These are phyloP conservation scores for Quercus robur DNA, from an alignment of 306 rosid species.

Conservation along the genomic window DNA sequence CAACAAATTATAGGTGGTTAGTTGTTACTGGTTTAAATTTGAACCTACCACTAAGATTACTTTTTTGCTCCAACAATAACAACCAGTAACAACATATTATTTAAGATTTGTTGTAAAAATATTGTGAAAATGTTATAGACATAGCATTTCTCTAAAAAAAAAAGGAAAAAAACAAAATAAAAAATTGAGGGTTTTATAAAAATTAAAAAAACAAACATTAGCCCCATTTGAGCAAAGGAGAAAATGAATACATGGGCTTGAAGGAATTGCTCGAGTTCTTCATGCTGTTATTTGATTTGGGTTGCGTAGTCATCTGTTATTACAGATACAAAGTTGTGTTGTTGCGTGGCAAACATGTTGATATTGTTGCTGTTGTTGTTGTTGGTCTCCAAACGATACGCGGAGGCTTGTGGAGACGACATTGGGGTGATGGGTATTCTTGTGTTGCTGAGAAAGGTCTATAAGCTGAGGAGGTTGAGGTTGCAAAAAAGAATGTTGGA, in stretches of 20 bases:
- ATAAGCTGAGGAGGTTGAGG: constrained; percentile 60
- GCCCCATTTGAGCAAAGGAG: constrained; percentile 9
- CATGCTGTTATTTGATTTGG: too few species aligned
- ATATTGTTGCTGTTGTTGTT: constrained; percentile 6
- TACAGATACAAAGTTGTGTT: constrained; percentile 40
- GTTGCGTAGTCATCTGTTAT: not conserved
- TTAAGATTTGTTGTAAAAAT: too few species aligned
- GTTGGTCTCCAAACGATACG: constrained; percentile 56
- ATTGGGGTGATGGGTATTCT: constrained; percentile 48
- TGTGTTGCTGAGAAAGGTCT: constrained; percentile 79
- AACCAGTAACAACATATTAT: too few species aligned
- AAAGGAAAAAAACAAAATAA: too few species aligned
- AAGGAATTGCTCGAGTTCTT: constrained; percentile 35
- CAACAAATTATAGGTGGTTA: too few species aligned
- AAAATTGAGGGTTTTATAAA: not conserved
- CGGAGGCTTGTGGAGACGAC: constrained; percentile 82
- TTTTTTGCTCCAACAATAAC: too few species aligned
- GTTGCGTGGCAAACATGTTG: constrained; percentile 34
- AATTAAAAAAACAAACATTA: not conserved
- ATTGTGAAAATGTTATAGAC: too few species aligned
- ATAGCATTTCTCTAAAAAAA: too few species aligned
- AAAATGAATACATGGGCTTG: constrained; percentile 58
- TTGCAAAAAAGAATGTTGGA: constrained; percentile 43
- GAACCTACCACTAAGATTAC: too few species aligned
- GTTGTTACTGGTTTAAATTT: too few species aligned